A percentile compares a stretch with the other conserved stretches of the same genome.
Evolutionary conservation across 2,329 filamentous ascomycete species (phyloP).

Genomic region (Arthroderma sp.): DNA sequence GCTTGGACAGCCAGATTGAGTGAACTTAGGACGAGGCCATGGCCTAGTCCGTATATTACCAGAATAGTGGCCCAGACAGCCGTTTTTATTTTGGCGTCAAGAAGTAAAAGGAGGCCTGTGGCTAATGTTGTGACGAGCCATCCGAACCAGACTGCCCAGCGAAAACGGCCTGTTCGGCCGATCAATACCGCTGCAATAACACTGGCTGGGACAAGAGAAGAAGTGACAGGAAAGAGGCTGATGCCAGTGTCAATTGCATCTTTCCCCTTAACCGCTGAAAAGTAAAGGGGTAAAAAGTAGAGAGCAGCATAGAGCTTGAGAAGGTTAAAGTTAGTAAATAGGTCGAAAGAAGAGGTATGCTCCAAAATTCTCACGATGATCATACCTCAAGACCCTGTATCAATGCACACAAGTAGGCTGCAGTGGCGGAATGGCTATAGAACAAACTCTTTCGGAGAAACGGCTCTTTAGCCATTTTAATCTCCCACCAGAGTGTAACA

Average conservation of each 20-base stretch:
- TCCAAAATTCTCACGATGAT: constrained; percentile 18
- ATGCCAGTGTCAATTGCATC: constrained; percentile 41
- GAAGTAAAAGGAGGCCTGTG: constrained; percentile 34
- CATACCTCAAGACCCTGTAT: constrained; percentile 30
- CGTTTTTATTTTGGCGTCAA: constrained; percentile 33
- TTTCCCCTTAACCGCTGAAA: constrained; percentile 36
- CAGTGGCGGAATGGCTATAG: constrained; percentile 2
- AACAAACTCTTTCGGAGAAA: neutral
- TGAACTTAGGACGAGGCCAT: constrained; percentile 51
- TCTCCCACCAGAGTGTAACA: constrained; percentile 17
- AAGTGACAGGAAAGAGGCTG: constrained; percentile 36
- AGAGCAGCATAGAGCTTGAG: constrained; percentile 35
- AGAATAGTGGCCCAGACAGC: constrained; percentile 48
- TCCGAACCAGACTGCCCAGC: constrained; percentile 47
- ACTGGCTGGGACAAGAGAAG: constrained; percentile 2
- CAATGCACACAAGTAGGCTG: constrained; percentile 35
- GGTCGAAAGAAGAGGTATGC: constrained; percentile 38
- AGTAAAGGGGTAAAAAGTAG: constrained; percentile 40
- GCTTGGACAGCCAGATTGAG: constrained; percentile 52
- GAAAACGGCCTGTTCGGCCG: constrained; percentile 31
- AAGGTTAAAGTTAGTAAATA: constrained; percentile 37
- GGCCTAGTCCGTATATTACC: constrained; percentile 45
- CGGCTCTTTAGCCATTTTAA: constrained; percentile 14
- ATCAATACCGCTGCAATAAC: constrained; percentile 38
- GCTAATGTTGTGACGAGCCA: constrained; percentile 49